phyloP scores from a whole-genome alignment of 2,329 filamentous ascomycete genomes.

The Colletotrichum theobromicola region DNA sequence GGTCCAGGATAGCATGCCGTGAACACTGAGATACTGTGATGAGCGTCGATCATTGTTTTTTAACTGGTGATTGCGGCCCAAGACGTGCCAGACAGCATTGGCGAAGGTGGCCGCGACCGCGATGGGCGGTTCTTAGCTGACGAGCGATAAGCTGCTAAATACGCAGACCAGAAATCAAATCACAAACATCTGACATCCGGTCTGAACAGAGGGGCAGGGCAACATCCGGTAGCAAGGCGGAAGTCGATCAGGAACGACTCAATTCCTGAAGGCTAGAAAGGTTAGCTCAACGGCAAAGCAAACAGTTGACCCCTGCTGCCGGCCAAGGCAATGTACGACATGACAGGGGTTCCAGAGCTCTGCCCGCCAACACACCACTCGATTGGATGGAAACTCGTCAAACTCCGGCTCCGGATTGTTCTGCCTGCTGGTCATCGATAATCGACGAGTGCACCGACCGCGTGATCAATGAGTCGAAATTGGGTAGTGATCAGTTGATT shows the following conservation, averaged over 20 bases:
- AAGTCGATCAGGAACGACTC: not conserved
- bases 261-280: not conserved
- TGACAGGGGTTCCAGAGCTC: constrained; percentile 5
- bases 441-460: not conserved
- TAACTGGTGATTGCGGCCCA: not conserved
- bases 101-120: not conserved
- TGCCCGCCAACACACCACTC: not conserved
- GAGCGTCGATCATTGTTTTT: constrained; percentile 10
- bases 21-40: constrained; percentile 6
- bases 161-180: not conserved
- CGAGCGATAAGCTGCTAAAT: not conserved
- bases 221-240: not conserved
- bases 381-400: not conserved
- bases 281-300: constrained; percentile 19
- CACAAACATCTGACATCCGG: not conserved
- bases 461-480: not conserved
- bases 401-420: not conserved
- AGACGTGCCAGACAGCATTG: not conserved
- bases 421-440: not conserved
- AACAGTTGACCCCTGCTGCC: constrained; percentile 4
- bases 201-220: not conserved
- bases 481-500: not conserved
- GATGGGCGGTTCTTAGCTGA: not conserved
- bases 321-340: constrained; percentile 17
- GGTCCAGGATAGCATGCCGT: not conserved